Conservation (phyloP, 1,139 yeast species). For the Scheffersomyces titani region DNA sequence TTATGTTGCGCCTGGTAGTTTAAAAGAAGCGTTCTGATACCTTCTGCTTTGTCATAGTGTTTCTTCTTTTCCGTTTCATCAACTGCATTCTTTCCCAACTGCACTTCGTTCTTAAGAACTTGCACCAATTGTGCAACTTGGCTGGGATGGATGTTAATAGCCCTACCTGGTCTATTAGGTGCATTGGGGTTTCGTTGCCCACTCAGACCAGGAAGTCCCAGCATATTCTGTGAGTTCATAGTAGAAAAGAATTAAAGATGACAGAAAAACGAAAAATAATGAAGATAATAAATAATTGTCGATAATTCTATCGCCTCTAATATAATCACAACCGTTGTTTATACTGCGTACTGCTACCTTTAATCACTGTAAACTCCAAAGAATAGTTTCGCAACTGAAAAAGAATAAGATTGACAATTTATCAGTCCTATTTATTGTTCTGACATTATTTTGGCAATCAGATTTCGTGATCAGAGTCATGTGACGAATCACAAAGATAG, state of each 20-base stretch:
- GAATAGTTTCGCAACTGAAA: background rate
- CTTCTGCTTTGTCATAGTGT: conserved; percentile 67
- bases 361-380: background rate
- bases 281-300: background rate
- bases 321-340: background rate
- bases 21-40: conserved; percentile 52
- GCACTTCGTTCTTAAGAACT: conserved; percentile 61
- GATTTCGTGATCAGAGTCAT: background rate
- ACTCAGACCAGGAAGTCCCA: background rate
- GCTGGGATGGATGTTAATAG: conserved; percentile 45
- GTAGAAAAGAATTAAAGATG: background rate
- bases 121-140: conserved; percentile 65
- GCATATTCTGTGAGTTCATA: background rate
- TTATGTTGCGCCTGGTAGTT: conserved; percentile 45
- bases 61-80: conserved; percentile 61
- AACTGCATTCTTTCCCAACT: conserved; percentile 57
- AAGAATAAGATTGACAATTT: background rate
- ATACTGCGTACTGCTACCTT: background rate
- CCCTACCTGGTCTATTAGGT: conserved; percentile 10
- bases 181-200: background rate
- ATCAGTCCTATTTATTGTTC: background rate
- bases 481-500: background rate
- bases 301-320: background rate
- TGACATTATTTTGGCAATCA: background rate
- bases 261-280: too few relatives aligned